Conservation (phyloP, 352 stramenopile species). For the Phytophthora pisi region DNA sequence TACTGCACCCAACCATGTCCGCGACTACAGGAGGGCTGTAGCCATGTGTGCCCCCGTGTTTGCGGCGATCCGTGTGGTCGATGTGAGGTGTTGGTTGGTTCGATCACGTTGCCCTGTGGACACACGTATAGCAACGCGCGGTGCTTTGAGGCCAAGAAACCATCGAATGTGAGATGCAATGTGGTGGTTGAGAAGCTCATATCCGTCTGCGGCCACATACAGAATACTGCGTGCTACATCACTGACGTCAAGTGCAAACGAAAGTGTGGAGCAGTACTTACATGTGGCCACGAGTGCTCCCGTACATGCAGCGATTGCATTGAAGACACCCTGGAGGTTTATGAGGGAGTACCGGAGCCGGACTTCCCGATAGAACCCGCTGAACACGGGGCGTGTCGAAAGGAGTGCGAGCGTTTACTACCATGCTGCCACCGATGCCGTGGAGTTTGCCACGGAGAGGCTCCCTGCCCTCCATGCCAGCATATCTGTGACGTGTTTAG, state of each 20-base stretch:
- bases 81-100: constrained; percentile 50
- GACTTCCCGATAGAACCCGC: constrained; percentile 40
- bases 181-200: constrained; percentile 32
- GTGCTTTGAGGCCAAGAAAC: constrained; percentile 37
- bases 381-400: constrained; percentile 56
- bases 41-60: constrained; percentile 58
- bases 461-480: constrained; percentile 60
- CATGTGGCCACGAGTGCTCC: constrained; percentile 48
- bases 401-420: constrained; percentile 65
- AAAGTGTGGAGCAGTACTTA: constrained; percentile 24
- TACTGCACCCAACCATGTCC: constrained; percentile 67
- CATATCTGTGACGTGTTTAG: constrained; percentile 50
- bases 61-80: constrained; percentile 66
- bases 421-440: constrained; percentile 71
- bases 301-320: constrained; percentile 43
- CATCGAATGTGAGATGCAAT: constrained; percentile 32
- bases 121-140: constrained; percentile 43
- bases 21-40: constrained; percentile 45
- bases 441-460: constrained; percentile 63
- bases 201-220: constrained; percentile 38
- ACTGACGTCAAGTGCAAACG: constrained; percentile 26
- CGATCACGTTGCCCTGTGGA: constrained; percentile 56
- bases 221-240: constrained; percentile 15
- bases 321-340: constrained; percentile 37
- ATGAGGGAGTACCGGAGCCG: constrained; percentile 21